These are phyloP conservation scores for Pestalotiopsis sp. DNA, from an alignment of 2,329 filamentous ascomycete species.

Conservation along the genomic window DNA sequence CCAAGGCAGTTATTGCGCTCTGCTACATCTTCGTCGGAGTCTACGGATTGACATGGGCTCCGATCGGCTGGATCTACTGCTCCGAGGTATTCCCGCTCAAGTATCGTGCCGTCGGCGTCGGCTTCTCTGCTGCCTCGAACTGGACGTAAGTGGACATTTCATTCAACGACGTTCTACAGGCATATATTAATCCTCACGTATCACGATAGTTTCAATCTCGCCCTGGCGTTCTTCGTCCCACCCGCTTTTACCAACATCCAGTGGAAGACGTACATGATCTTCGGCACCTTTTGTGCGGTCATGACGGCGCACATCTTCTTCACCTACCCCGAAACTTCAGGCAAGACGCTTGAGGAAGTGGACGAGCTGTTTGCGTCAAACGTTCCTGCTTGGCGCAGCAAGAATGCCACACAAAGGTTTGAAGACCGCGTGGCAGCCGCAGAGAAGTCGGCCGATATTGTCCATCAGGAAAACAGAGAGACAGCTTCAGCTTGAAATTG, in stretches of 20 bases:
- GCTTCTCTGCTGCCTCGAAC: conserved; percentile 22
- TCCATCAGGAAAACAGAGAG: background rate
- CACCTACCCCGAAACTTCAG: conserved; percentile 41
- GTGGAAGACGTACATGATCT: conserved; percentile 40
- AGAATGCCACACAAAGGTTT: conserved; percentile 12
- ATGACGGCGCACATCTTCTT: conserved; percentile 19
- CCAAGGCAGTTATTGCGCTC: conserved; percentile 52
- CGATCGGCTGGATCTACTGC: conserved; percentile 19
- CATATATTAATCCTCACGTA: background rate
- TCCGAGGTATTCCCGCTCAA: conserved; percentile 28
- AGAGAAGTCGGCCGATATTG: background rate
- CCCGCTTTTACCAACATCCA: conserved; percentile 19
- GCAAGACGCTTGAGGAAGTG: conserved; percentile 52
- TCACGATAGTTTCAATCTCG: conserved; percentile 21
- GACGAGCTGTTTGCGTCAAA: conserved; percentile 49
- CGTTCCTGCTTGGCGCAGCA: conserved; percentile 21
- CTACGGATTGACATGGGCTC: conserved; percentile 29
- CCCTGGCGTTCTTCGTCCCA: conserved; percentile 18
- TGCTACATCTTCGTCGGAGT: conserved; percentile 48
- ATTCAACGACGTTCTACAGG: too few relatives aligned
- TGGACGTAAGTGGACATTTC: conserved; percentile 16
- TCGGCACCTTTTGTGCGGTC: conserved; percentile 38
- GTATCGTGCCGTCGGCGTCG: conserved; percentile 23
- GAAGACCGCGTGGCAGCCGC: conserved; percentile 22
- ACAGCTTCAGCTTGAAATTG: background rate